Evolutionary conservation across 305 asterid species (phyloP), one percentile per base, ranked within the genome.

Genomic region (Fraxinus platypoda): DNA sequence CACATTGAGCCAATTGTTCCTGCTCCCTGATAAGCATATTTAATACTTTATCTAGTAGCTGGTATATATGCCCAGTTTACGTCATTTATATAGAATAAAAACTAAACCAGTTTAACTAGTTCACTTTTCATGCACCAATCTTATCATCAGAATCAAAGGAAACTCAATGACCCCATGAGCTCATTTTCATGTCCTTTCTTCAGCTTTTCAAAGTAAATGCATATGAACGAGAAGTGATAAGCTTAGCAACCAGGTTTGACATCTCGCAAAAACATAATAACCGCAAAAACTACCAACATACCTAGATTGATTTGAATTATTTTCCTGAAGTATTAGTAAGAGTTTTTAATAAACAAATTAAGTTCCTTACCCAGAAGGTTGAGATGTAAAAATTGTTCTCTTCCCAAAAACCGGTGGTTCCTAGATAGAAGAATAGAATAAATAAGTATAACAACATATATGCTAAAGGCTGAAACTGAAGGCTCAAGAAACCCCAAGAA

Each of bases 351-450:
- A 68, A 28, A 15, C 2, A 23, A 68, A 30, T 11, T 8, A 68
- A 28, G 38, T 68, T 68, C 70, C 96, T 89, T 90, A 95, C 98
- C 99, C 97, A 9, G 93, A 88, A 79, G 92, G 78, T 46, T 81
- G 91, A 33, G 93, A 85, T 75, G 91, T 89, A 89, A 93, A 91
- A 81, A 90, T 38, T n/a, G 94, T 92, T 92, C 87, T 88, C 94
- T 95, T 94, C 57, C 99, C 99, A 73, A 95, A 89, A 76, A 95
- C 80, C 1, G 99, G 99, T 64, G 98, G 97, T 80, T 92, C 98
- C 99, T 95, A 77, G 83, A 83, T 82, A 84, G 74, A 26, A 68
- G 74, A 26, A 68, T 30, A 68, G 74, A 66, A 25, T 66, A 25
- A 66, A 26, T 26, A 26, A 8, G 35, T 66, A 25, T 11, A 26